Evolutionary conservation across 1,139 yeast species (phyloP), one percentile per base, ranked within the genome.

Genomic region (Nadsonia commutata): DNA sequence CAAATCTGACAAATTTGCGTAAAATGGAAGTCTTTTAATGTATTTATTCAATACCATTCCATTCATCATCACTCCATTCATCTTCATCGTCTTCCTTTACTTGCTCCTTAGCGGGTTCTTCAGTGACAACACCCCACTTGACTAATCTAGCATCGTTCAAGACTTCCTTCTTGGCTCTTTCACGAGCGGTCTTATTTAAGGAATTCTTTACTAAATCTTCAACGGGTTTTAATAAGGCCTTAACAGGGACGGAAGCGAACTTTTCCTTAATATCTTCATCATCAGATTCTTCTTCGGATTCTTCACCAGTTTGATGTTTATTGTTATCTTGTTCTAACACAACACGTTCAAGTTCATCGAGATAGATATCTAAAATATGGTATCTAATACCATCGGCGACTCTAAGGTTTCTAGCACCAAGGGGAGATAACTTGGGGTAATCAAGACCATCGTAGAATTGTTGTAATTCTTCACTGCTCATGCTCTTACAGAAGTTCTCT

Each of bases 291-390:
- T 51, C 47, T 5, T 42, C 45, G 18, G 45, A 53, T 3, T 51
- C 56, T 2, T 47, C 63, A 21, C 58, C 60, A 37, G 57, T 59
- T 21, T 62, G 62, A 6, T 56, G 57, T 20, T 31, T 21, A 31
- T 31, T 40, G 20, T 40, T 8, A 55, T 54, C 64, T 31, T 62
- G 65, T 55, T 66, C 74, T 48, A 74, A 73, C 45, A 80, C 58
- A 8, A 80, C 73, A 49, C 71, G 70, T 54, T 80, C 94, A 51
- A 90, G 66, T 62, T 90, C 98, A 55, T 88, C 97, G 39, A 83
- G 61, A 57, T 75, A 79, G 17, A 90, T 76, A 63, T 90, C 98
- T 51, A 83, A 72, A 44, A 90, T 63, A 63, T 90, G 98, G 61
- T 82, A 76, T 31, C 95, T 79, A 44, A 90, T 71, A 20, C 94